A percentile compares a stretch with the other conserved stretches of the same genome.
These are phyloP conservation scores for Fomitiporia mediterranea DNA, from an alignment of 1,284 basidiomycete species.

Conservation along the genomic window DNA sequence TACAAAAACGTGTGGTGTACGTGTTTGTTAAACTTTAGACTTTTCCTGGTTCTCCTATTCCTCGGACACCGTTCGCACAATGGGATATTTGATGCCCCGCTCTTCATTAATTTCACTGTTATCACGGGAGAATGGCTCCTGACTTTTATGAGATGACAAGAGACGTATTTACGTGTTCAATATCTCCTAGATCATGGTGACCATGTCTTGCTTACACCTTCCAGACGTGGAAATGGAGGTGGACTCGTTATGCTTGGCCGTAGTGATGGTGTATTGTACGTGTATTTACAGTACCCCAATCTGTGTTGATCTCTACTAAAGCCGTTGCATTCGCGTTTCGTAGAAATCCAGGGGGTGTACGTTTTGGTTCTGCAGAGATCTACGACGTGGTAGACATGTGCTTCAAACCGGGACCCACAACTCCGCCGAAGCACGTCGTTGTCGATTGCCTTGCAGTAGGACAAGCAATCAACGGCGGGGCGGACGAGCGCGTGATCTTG, in stretches of 20 bases:
- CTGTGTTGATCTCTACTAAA: conserved; percentile 20
- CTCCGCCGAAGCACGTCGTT: conserved; percentile 43
- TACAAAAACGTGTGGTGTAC: conserved; percentile 73
- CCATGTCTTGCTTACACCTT: conserved; percentile 66
- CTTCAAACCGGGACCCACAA: conserved; percentile 36
- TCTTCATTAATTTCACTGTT: conserved; percentile 5
- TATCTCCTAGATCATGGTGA: conserved; percentile 62
- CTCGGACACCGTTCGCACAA: conserved; percentile 4
- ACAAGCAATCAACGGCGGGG: conserved; percentile 62
- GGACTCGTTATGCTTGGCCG: conserved; percentile 82
- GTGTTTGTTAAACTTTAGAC: conserved; percentile 28
- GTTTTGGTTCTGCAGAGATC: conserved; percentile 83
- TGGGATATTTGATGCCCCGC: neutral
- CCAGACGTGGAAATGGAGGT: conserved; percentile 63
- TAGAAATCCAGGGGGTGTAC: conserved; percentile 80
- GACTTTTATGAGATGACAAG: neutral
- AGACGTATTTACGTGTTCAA: neutral
- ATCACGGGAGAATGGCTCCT: neutral
- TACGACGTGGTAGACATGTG: conserved; percentile 76
- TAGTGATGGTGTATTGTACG: conserved; percentile 76
- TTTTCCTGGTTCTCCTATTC: neutral
- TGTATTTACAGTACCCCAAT: conserved; percentile 24
- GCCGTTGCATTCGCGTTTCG: conserved; percentile 23
- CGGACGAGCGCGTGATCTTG: conserved; percentile 80
- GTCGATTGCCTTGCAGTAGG: conserved; percentile 75